Conservation (phyloP, 2,329 filamentous ascomycete genomes). For the Conoideocrella luteorostrata region DNA sequence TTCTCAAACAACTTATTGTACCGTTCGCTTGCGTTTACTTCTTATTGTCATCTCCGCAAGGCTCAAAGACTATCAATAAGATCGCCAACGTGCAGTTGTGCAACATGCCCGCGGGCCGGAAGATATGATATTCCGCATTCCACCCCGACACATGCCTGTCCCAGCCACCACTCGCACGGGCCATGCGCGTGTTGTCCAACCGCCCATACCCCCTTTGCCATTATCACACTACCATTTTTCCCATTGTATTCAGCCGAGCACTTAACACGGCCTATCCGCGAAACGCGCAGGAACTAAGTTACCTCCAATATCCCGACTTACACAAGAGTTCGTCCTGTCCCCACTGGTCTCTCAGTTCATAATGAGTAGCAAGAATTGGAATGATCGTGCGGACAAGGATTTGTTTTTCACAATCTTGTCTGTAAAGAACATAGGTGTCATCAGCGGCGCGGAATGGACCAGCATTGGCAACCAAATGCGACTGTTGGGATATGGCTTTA, state of each 20-base stretch:
- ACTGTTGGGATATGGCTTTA: constrained; percentile 53
- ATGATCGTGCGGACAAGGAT: constrained; percentile 55
- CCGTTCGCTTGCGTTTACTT: no score
- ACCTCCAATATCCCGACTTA: constrained; percentile 13
- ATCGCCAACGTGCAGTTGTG: neutral
- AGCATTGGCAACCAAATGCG: constrained; percentile 57
- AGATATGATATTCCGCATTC: no score
- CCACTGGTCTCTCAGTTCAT: constrained; percentile 8
- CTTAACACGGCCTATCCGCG: constrained; percentile 30
- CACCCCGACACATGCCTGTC: no score
- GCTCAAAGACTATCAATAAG: no score
- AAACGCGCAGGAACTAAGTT: constrained; percentile 4
- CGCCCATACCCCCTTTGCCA: constrained; percentile 18
- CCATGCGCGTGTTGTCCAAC: constrained; percentile 16
- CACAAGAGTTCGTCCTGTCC: neutral
- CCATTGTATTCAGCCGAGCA: constrained; percentile 23
- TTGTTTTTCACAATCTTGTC: constrained; percentile 57
- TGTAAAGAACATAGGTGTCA: constrained; percentile 57
- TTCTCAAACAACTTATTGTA: no score
- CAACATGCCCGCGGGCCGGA: no score
- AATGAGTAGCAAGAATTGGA: constrained; percentile 55
- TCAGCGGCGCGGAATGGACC: constrained; percentile 56
- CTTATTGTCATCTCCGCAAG: no score
- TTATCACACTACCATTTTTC: constrained; percentile 38
- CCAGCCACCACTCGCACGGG: constrained; percentile 18